A percentile compares a stretch with the other conserved stretches of the same genome.
These are phyloP conservation scores for Capsicum baccatum DNA, from an alignment of 257 asterid species.

Conservation along the genomic window DNA sequence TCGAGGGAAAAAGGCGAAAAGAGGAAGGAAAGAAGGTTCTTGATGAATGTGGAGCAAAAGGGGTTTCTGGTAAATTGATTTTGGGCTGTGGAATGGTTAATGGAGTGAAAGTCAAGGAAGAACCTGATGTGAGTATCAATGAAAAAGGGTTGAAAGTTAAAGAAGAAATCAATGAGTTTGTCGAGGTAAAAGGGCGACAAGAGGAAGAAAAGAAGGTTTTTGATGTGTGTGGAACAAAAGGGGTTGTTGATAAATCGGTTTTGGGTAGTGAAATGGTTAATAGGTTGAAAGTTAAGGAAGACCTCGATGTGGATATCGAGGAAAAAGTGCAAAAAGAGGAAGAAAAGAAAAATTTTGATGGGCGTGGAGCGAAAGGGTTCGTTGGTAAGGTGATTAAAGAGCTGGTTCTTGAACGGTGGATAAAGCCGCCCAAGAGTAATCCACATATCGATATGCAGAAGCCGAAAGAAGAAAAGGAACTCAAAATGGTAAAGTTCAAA, in stretches of 20 bases:
- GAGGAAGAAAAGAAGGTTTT: background rate
- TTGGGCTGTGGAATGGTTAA: conserved; percentile 25
- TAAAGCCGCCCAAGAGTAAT: conserved; percentile 19
- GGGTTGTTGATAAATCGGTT: no score
- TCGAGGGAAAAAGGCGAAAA: background rate
- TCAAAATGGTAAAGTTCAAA: conserved; percentile 16
- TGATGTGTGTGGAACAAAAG: no score
- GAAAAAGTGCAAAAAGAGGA: no score
- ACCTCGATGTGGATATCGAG: no score
- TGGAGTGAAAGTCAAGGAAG: conserved; percentile 41
- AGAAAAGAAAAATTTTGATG: no score
- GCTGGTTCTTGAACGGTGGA: no score
- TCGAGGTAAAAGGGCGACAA: background rate
- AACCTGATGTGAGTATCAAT: conserved; percentile 30
- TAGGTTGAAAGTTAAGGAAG: no score
- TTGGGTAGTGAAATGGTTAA: no score
- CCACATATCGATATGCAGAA: background rate
- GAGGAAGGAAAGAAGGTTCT: background rate
- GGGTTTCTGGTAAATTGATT: background rate
- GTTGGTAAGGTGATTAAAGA: no score
- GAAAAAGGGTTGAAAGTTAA: conserved; percentile 31
- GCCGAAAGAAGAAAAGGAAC: conserved; percentile 7
- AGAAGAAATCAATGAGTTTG: conserved; percentile 41
- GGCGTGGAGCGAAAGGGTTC: no score
- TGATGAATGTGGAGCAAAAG: conserved; percentile 10